Evolutionary conservation across 2,329 filamentous ascomycete genomes (phyloP), one percentile per base, ranked within the genome.

Genomic region (Cladosporium sp.): DNA sequence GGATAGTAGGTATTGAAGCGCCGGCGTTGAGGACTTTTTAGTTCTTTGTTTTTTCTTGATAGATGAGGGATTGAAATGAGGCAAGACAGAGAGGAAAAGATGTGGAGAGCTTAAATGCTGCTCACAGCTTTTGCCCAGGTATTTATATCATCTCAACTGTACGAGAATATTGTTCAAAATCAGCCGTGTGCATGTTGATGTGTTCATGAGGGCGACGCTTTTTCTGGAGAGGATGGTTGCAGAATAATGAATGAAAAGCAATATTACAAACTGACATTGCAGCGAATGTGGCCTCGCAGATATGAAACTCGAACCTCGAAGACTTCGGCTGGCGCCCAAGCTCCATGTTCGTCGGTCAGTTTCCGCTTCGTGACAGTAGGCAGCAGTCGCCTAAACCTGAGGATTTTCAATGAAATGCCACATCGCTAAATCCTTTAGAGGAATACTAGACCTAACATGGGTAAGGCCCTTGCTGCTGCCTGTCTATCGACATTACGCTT

Each of bases 1-100:
- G 52, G 52, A 55, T 32, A 55, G 52, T 55, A 55, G 28, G 52
- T 55, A 55, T 55, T 32, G 52, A 55, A 55, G 52, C 52, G 52
- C 15, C 18, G 52, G 52, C 52, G 52, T 55, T 55, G 52, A 55
- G 28, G 26, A 55, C 26, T 55, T 21, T 55, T 21, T 21, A 55
- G 52, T 55, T 34, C 28, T 34, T 21, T 44, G 15, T 21, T 55
- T 55, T 55, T 34, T 34, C 11, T 54, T 32, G 52, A 55, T 21
- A 55, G 52, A 55, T 3, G 28, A 8, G 52, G 26, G 4, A 21
- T 12, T 4, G n/a, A 32, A 32, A 24, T 2, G 52, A 30, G 15
- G 32, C 14, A 11, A 14, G 12, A 14, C 1, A n/a, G 26, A 32
- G 28, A 4, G 28, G 0, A 32, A 12, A 55, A 10, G 28, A 12